Conservation (phyloP, 768 basidiomycete genomes). For the Tulasnella sp. region DNA sequence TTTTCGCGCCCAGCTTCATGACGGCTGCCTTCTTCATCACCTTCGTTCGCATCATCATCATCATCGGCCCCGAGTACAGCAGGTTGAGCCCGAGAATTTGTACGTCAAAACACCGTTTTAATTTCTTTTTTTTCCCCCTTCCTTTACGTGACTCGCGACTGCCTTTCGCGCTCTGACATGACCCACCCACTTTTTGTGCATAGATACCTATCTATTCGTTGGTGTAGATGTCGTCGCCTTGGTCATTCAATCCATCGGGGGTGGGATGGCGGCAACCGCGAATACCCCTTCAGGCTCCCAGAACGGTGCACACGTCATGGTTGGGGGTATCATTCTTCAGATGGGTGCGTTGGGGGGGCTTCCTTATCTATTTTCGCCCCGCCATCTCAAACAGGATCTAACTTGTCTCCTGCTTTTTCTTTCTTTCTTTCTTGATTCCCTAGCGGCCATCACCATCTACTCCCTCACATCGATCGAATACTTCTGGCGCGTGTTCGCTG, state of each 20-base stretch:
- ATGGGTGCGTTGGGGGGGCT: conserved; percentile 13
- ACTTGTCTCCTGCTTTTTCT: not conserved
- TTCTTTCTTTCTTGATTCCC: not conserved
- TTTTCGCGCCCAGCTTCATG: conserved; percentile 46
- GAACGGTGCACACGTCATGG: conserved; percentile 16
- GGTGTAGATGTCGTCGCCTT: conserved; percentile 32
- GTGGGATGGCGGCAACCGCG: conserved; percentile 24
- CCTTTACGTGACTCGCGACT: not conserved
- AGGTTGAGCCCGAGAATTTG: conserved; percentile 31
- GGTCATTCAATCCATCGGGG: conserved; percentile 32
- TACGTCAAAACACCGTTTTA: not conserved
- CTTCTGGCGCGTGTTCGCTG: conserved; percentile 30
- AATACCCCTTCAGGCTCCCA: conserved; percentile 16
- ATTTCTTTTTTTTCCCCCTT: too few relatives aligned
- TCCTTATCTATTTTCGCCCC: conserved; percentile 17
- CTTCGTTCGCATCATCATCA: conserved; percentile 36
- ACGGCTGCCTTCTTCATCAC: conserved; percentile 47
- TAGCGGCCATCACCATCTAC: conserved; percentile 36
- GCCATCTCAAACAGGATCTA: conserved; percentile 12
- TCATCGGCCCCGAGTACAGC: conserved; percentile 39
- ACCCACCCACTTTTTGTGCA: conserved; percentile 6
- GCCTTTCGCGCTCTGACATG: not conserved
- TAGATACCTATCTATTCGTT: conserved; percentile 10
- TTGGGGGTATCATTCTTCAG: conserved; percentile 19
- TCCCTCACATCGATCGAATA: conserved; percentile 35